Conservation (phyloP, 768 basidiomycete genomes). For the Asterophora lycoperdoides region DNA sequence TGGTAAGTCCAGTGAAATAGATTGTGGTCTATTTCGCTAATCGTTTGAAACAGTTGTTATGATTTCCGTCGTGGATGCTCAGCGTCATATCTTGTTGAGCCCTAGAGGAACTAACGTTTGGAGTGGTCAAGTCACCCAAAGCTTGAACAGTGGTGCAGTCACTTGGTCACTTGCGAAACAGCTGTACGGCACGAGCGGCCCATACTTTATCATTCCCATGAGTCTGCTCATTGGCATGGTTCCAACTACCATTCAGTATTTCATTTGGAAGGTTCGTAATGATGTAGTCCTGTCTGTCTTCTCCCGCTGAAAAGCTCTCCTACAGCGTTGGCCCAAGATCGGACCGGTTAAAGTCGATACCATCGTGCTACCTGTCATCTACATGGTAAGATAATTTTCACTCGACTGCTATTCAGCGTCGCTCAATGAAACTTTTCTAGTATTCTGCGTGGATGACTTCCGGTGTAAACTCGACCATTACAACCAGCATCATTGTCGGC, state of each 20-base stretch:
- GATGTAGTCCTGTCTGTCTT: not conserved
- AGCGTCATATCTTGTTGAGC: constrained; percentile 48
- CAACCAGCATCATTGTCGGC: constrained; percentile 46
- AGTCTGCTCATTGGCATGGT: constrained; percentile 50
- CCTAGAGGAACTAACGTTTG: constrained; percentile 59
- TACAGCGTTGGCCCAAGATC: constrained; percentile 51
- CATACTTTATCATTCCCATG: constrained; percentile 55
- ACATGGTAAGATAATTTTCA: constrained; percentile 32
- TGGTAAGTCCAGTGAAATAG: constrained; percentile 20
- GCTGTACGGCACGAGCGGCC: constrained; percentile 49
- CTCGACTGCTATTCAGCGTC: not conserved
- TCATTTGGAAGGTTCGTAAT: constrained; percentile 42
- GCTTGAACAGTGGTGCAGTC: constrained; percentile 52
- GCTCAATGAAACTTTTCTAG: constrained; percentile 18
- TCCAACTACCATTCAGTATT: constrained; percentile 49
- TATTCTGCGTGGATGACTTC: constrained; percentile 39
- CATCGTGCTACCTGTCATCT: constrained; percentile 55
- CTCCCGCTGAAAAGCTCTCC: not conserved
- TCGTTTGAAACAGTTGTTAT: constrained; percentile 44
- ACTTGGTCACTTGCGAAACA: constrained; percentile 65
- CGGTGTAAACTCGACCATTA: constrained; percentile 53
- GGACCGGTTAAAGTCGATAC: constrained; percentile 46
- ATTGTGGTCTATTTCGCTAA: not conserved
- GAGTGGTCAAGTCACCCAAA: constrained; percentile 51
- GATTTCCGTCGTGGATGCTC: constrained; percentile 48